Percentiles rank a stretch among this genome's conserved stretches.
Conservation (phyloP, 208 protist genomes). For the Acanthamoeba triangularis region DNA sequence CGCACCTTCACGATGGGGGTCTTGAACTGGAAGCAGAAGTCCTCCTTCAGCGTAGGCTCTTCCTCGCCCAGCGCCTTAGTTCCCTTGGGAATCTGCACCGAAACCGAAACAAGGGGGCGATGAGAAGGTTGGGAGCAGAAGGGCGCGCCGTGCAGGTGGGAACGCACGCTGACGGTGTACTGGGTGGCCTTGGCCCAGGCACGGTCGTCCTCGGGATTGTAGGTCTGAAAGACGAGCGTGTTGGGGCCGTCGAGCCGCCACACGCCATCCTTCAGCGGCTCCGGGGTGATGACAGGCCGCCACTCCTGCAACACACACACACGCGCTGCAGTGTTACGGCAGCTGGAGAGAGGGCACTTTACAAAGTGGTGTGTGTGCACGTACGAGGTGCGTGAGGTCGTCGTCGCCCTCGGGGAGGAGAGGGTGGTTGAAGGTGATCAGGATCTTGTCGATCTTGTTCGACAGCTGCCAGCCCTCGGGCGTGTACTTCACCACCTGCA, state of each 20-base stretch:
- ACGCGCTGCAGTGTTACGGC: background rate
- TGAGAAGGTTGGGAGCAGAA: background rate
- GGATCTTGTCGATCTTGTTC: constrained; percentile 45
- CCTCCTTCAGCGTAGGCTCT: constrained; percentile 52
- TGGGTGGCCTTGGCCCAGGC: constrained; percentile 74
- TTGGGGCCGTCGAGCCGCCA: constrained; percentile 56
- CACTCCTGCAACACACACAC: constrained; percentile 1
- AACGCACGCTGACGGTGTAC: constrained; percentile 64
- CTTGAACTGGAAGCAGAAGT: constrained; percentile 69
- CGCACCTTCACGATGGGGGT: constrained; percentile 47
- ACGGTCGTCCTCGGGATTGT: constrained; percentile 30
- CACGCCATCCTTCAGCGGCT: constrained; percentile 54
- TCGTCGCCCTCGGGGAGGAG: constrained; percentile 36
- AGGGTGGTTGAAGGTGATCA: constrained; percentile 76
- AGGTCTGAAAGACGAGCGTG: constrained; percentile 7
- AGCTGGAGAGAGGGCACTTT: background rate
- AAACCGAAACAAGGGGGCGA: background rate
- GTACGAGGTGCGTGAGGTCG: constrained; percentile 30
- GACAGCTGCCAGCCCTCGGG: constrained; percentile 73
- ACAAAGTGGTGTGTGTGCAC: background rate
- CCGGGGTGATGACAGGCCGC: constrained; percentile 46
- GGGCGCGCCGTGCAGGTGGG: background rate
- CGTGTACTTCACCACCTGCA: constrained; percentile 46
- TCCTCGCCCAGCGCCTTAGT: background rate
- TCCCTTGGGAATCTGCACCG: constrained; percentile 51